Conservation (phyloP, 495 filamentous ascomycete genomes). For the Thozetella sp. region DNA sequence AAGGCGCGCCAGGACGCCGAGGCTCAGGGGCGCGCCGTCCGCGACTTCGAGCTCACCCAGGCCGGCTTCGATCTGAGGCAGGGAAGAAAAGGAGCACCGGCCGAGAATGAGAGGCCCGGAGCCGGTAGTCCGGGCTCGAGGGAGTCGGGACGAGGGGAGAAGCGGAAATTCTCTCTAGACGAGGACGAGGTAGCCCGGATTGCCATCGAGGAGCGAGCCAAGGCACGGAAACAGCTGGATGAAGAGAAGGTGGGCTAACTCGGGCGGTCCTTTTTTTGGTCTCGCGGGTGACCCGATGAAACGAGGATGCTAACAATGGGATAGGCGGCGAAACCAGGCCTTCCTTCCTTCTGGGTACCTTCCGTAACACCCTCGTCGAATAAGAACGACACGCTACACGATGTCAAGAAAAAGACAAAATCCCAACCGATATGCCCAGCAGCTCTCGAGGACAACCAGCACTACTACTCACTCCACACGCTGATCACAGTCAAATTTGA, state of each 20-base stretch:
- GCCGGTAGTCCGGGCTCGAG: constrained; percentile 13
- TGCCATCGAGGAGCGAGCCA: constrained; percentile 67
- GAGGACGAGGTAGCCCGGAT: constrained; percentile 77
- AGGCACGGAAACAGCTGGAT: constrained; percentile 67
- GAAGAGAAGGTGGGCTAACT: constrained; percentile 67
- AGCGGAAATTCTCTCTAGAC: constrained; percentile 83
- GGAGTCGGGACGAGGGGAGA: constrained; percentile 51
- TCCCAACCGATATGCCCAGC: constrained; percentile 79
- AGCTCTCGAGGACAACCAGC: constrained; percentile 67
- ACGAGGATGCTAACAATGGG: constrained; percentile 21
- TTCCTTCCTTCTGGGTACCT: constrained; percentile 95
- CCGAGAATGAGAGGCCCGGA: background rate
- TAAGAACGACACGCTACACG: constrained; percentile 46
- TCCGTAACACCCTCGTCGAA: constrained; percentile 72
- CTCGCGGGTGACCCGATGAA: no score
- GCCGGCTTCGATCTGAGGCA: constrained; percentile 67
- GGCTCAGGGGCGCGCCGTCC: constrained; percentile 55
- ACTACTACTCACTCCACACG: constrained; percentile 80
- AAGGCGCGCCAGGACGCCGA: constrained; percentile 56
- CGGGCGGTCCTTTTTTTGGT: background rate
- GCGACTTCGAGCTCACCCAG: constrained; percentile 68
- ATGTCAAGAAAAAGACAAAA: constrained; percentile 67
- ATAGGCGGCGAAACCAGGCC: constrained; percentile 65
- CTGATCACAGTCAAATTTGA: constrained; percentile 81
- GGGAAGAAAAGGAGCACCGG: constrained; percentile 13